Conservation (phyloP, 1,284 basidiomycete species). For the Leucoagaricus sp. region DNA sequence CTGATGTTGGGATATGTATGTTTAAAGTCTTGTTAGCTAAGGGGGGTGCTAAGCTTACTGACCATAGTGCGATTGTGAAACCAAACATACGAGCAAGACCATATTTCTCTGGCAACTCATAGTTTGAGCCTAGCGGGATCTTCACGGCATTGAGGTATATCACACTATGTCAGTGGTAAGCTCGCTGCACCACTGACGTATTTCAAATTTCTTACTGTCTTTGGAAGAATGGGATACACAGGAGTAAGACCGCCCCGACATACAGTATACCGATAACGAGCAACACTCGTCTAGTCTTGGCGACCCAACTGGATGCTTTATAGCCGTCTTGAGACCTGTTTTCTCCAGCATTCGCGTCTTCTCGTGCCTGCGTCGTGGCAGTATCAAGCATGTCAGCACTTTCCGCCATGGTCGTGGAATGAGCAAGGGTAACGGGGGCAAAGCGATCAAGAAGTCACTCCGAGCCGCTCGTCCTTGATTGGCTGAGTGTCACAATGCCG, state of each 20-base stretch:
- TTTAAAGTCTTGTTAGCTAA: slow-evolving; percentile 81
- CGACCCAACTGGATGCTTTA: slow-evolving; percentile 19
- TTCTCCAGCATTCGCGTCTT: neutral
- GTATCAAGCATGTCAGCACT: neutral
- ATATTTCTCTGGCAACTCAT: slow-evolving; percentile 70
- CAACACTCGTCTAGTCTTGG: slow-evolving; percentile 33
- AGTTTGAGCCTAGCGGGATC: slow-evolving; percentile 67
- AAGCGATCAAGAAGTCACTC: neutral
- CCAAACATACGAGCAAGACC: slow-evolving; percentile 76
- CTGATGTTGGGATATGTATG: slow-evolving; percentile 68
- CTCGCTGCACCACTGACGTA: slow-evolving; percentile 30
- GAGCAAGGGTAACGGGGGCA: neutral
- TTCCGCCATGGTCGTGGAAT: slow-evolving; percentile 11
- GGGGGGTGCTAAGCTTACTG: slow-evolving; percentile 3
- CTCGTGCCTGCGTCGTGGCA: neutral
- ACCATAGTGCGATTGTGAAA: neutral
- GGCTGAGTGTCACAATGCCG: slow-evolving; percentile 1
- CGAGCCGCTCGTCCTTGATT: slow-evolving; percentile 3
- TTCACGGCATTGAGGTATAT: slow-evolving; percentile 70
- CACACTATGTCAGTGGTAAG: slow-evolving; percentile 33
- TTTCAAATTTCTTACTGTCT: slow-evolving; percentile 57
- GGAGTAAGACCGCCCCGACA: slow-evolving; percentile 49
- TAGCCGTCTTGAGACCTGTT: neutral
- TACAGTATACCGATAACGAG: slow-evolving; percentile 54
- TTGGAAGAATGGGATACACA: slow-evolving; percentile 69